Evolutionary conservation across 257 asterid genomes (phyloP), one percentile per base, ranked within the genome.

Genomic region (Nemophila menziesii): DNA sequence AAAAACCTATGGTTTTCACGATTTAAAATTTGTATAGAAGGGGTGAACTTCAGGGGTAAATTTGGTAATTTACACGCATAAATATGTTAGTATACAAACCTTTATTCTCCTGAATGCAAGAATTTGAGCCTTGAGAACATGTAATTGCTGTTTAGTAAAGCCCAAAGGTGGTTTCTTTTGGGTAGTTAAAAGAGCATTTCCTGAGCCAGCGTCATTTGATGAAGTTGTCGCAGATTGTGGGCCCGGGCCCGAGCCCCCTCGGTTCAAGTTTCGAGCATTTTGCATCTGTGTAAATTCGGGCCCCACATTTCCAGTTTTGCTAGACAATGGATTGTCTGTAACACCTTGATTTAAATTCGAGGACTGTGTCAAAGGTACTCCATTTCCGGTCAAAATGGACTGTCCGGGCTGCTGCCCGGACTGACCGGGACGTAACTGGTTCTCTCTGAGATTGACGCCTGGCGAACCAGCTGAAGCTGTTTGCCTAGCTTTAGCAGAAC

Each of bases 41-140:
- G n/a, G n/a, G n/a, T n/a, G n/a, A n/a, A n/a, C n/a, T n/a, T n/a
- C n/a, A n/a, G n/a, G n/a, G n/a, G n/a, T n/a, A n/a, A n/a, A n/a
- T n/a, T n/a, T n/a, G n/a, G n/a, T n/a, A n/a, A n/a, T n/a, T n/a
- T n/a, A n/a, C n/a, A n/a, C n/a, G n/a, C n/a, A 20, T 26, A 16
- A 46, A 36, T 49, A 45, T 40, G 65, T 33, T 47, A 53, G 40
- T 51, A 49, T 23, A 46, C 85, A 52, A 55, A 90, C 99, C 99
- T 90, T 90, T 33, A 90, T 51, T 52, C 99, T 94, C 74, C 96
- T 79, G 68, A 90, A 90, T 42, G 96, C 96, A 55, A 86, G 96
- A 70, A 90, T 90, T 57, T 90, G 99, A 27, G 96, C 99, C 69
- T 90, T 90, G 54, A 90, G 94, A 58, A 79, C 96, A 57, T 82